These are phyloP conservation scores for Iris macrosiphon DNA, from an alignment of 106 monocot species.

Conservation along the genomic window DNA sequence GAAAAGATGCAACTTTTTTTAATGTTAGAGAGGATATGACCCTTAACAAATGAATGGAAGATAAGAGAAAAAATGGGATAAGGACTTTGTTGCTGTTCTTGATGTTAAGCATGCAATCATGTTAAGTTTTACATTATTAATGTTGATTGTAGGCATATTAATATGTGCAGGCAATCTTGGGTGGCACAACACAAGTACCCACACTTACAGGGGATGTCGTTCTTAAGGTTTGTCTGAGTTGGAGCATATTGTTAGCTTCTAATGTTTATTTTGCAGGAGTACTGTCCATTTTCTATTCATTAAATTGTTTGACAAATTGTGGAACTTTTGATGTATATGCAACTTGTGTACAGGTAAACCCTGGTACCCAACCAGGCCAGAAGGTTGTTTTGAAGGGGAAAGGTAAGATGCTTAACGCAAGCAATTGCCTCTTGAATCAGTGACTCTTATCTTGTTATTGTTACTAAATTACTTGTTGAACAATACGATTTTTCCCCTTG, in stretches of 20 bases:
- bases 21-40: too few species aligned
- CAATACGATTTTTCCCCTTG: neutral
- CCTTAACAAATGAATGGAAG: too few species aligned
- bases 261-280: neutral
- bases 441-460: neutral
- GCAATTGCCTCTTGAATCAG: neutral
- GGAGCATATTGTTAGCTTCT: neutral
- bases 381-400: slow-evolving; percentile 94
- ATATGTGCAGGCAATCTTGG: slow-evolving; percentile 60
- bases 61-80: too few species aligned
- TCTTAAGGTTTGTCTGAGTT: slow-evolving; percentile 43
- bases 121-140: too few species aligned
- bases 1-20: too few species aligned
- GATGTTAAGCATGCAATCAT: too few species aligned
- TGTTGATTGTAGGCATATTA: too few species aligned
- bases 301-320: neutral
- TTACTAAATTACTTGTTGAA: neutral
- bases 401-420: slow-evolving; percentile 34
- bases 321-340: neutral
- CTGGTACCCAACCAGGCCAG: slow-evolving; percentile 96
- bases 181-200: slow-evolving; percentile 77
- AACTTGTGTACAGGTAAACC: slow-evolving; percentile 52
- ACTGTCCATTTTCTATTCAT: neutral
- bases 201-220: slow-evolving; percentile 79
- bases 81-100: too few species aligned